Conservation (phyloP, 1,139 yeast species). For the Eremothecium coryli region DNA sequence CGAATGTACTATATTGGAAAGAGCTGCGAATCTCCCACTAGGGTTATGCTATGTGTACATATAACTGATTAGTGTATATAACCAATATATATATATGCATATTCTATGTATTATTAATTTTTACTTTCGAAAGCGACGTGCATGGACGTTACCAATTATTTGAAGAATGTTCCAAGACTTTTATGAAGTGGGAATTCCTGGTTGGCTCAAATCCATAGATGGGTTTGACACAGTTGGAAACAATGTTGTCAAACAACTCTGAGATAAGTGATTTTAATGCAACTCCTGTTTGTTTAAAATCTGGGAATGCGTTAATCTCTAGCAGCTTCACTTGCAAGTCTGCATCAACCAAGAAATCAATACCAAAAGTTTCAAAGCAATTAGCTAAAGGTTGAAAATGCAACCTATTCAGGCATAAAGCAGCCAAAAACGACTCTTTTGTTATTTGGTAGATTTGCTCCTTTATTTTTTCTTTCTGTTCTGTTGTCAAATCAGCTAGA, state of each 20-base stretch:
- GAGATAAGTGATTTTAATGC: conserved; percentile 57
- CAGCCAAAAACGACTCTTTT: conserved; percentile 74
- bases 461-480: conserved; percentile 38
- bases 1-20: no score
- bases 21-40: background rate
- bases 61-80: no score
- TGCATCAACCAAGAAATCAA: conserved; percentile 70
- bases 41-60: background rate
- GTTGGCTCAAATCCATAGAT: conserved; percentile 24
- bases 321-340: conserved; percentile 49
- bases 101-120: background rate
- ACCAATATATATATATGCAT: background rate
- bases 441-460: conserved; percentile 52
- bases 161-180: conserved; percentile 35
- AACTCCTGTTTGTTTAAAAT: conserved; percentile 88
- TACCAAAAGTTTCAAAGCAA: conserved; percentile 80
- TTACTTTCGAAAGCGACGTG: no score
- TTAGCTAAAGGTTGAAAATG: conserved; percentile 81
- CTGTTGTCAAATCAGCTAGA: conserved; percentile 38
- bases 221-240: conserved; percentile 36
- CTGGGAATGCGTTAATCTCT: conserved; percentile 92
- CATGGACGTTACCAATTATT: conserved; percentile 30
- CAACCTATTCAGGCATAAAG: conserved; percentile 65
- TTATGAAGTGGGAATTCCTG: conserved; percentile 23
- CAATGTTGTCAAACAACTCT: conserved; percentile 46